Percentiles rank a stretch among this genome's conserved stretches.
phyloP scores from a whole-genome alignment of 257 asterid species.

The Solanum chilense region DNA sequence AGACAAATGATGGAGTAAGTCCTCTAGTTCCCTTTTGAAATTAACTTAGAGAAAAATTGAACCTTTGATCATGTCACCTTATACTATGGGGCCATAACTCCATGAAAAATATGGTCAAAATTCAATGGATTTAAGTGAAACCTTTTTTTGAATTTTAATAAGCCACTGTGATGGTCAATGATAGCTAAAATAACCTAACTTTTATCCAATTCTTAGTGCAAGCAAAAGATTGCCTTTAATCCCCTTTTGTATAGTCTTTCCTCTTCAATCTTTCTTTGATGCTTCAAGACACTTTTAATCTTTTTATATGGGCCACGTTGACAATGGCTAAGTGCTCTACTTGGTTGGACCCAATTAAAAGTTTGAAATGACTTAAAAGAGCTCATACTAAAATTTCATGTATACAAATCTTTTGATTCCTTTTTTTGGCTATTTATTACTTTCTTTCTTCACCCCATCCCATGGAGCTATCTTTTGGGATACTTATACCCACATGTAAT shows the following conservation, averaged over 20 bases:
- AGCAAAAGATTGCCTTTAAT: conserved; percentile 42
- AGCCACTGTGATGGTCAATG: conserved; percentile 62
- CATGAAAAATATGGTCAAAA: conserved; percentile 6
- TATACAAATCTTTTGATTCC: not conserved
- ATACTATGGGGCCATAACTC: not conserved
- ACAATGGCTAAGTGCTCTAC: not conserved
- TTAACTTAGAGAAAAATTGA: conserved; percentile 5
- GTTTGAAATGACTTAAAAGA: not conserved
- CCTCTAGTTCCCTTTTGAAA: conserved; percentile 1
- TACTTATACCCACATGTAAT: not conserved
- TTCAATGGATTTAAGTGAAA: conserved; percentile 7
- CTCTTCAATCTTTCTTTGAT: not conserved
- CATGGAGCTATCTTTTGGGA: not conserved
- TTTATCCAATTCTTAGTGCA: conserved; percentile 40
- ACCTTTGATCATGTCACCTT: conserved; percentile 31
- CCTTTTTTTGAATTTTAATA: not conserved
- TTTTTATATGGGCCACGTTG: conserved; percentile 1
- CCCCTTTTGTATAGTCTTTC: conserved; percentile 1
- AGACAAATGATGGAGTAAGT: conserved; percentile 14
- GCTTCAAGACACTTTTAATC: not conserved
- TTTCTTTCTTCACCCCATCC: not conserved
- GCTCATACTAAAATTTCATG: not conserved
- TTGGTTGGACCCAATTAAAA: not conserved
- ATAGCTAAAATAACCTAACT: conserved; percentile 22
- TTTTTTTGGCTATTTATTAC: not conserved